Evolutionary conservation across 2,329 filamentous ascomycete genomes (phyloP).

Genomic region (Rhexocercosporidium sp.): DNA sequence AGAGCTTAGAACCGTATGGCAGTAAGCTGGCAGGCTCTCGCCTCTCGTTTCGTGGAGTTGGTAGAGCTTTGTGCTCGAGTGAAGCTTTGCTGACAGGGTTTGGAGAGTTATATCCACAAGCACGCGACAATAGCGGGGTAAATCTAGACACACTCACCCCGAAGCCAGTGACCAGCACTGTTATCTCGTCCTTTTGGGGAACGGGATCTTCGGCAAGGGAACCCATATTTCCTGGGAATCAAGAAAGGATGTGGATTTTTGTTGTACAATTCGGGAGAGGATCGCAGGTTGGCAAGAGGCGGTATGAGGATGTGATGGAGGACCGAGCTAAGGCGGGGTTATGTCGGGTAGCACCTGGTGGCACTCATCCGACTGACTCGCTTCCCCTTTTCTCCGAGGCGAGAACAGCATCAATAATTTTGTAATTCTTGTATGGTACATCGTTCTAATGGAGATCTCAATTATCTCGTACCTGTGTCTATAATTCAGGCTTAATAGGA

Average conservation of each 20-base stretch:
- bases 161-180: slow-evolving; percentile 66
- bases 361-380: background rate
- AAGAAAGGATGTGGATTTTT: too few species aligned
- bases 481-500: too few species aligned
- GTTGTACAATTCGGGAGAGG: too few species aligned
- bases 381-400: background rate
- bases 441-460: too few species aligned
- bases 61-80: background rate
- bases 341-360: background rate
- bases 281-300: background rate
- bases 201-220: slow-evolving; percentile 5
- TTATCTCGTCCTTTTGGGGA: slow-evolving; percentile 53
- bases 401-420: background rate
- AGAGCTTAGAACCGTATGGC: background rate
- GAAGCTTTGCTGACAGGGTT: background rate
- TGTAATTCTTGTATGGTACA: too few species aligned
- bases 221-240: slow-evolving; percentile 17
- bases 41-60: background rate
- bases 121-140: slow-evolving; percentile 5
- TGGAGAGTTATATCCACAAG: background rate
- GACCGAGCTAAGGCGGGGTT: background rate
- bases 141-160: slow-evolving; percentile 50
- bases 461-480: too few species aligned
- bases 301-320: background rate
- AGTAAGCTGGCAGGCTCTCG: background rate